Base-by-base conservation (phyloP, 2,329 filamentous ascomycete genomes). In the Endoconidiophora polonica region DNA sequence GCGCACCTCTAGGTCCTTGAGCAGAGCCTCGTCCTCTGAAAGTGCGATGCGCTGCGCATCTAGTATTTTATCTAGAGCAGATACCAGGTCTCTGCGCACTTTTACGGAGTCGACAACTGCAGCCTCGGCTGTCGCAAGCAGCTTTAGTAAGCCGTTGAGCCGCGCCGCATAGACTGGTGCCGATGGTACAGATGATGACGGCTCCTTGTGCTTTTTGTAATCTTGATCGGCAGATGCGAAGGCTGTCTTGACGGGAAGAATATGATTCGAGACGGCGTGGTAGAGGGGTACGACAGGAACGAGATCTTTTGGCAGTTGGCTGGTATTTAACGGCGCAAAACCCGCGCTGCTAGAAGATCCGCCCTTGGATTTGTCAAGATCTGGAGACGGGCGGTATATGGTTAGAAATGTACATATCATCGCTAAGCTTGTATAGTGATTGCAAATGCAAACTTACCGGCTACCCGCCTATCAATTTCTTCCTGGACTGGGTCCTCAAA, bases 121-220 rank as follows among this genome's bases (percentile, higher is more conserved):
- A 49, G 79, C 85, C 64, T 98, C 88, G 3, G 91, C 91, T 55
- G 77, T 85, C 18, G 86, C 86, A 16, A 98, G 73, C 5, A 80
- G 83, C 68, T 91, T 95, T 49, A 96, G 73, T n/a, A 98, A 72
- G 2, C 86, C 83, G 56, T 85, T 88, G 6, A 98, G 75, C 24
- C 86, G 82, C 12, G 90, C 90, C 2, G 91, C 91, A 60, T 94
- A 86, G 18, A 98, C 88, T 1, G 91, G 88, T 0, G 88, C 81
- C 0, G 86, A 83, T 0, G 90, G 86, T 1, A 81, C 69, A 1
- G 76, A 69, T 0, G 74, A 74, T 24, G 72, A 70, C 0, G 86
- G 76, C 57, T 87, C 83, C 49, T 80, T 83, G 60, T 93, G 72
- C 63, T 90, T 94, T 46, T 83, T 77, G 59, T 86, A 95, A 57